phyloP scores from a whole-genome alignment of 768 basidiomycete species.

The Rhizopogon sp. region DNA sequence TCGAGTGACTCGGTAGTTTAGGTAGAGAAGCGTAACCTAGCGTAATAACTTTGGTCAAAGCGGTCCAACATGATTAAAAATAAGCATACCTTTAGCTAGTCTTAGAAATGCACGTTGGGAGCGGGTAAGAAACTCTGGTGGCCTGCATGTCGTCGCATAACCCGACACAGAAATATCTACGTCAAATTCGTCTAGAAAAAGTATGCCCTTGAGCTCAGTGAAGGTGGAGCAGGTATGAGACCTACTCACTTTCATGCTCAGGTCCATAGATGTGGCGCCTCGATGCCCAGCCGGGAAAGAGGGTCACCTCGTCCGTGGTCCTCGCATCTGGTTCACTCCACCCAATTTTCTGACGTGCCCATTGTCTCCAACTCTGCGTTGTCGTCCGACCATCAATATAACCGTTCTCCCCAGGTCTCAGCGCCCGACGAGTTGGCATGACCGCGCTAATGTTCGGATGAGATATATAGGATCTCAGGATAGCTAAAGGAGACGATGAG shows the following conservation, averaged over 20 bases:
- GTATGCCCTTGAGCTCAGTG: neutral
- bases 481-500: conserved; percentile 26
- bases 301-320: conserved; percentile 42
- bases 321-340: conserved; percentile 18
- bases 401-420: conserved; percentile 15
- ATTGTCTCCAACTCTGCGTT: conserved; percentile 50
- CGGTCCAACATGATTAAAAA: neutral
- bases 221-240: neutral
- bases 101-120: conserved; percentile 73
- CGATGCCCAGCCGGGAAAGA: conserved; percentile 84
- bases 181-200: conserved; percentile 49
- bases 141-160: conserved; percentile 58
- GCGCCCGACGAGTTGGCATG: conserved; percentile 12
- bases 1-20: conserved; percentile 34
- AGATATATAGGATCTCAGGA: conserved; percentile 47
- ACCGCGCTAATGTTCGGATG: conserved; percentile 36
- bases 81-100: conserved; percentile 63
- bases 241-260: conserved; percentile 22
- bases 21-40: conserved; percentile 73
- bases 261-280: conserved; percentile 34
- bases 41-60: conserved; percentile 2
- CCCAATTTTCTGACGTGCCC: conserved; percentile 57
- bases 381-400: conserved; percentile 16
- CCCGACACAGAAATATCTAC: conserved; percentile 75
- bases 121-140: conserved; percentile 58